A percentile compares a stretch with the other conserved stretches of the same genome.
These are phyloP conservation scores for Saraca asoca DNA, from an alignment of 331 rosid species.

Conservation along the genomic window DNA sequence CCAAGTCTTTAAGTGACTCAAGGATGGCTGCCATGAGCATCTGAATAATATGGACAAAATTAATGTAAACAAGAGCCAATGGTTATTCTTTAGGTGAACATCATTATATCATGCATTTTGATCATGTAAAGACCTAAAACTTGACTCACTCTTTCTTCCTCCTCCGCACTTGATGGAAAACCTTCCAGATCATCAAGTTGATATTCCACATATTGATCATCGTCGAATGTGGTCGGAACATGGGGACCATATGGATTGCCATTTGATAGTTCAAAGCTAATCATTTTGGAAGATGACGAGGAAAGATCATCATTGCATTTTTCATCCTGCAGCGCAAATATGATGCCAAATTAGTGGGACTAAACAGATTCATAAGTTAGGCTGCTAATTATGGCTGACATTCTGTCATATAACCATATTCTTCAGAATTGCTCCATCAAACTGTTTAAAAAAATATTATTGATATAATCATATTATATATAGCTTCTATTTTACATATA, in stretches of 20 bases:
- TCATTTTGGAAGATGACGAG: constrained; percentile 78
- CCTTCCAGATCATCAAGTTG: constrained; percentile 75
- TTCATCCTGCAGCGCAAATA: constrained; percentile 54
- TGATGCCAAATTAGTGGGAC: constrained; percentile 30
- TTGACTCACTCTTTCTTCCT: constrained; percentile 81
- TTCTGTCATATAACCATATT: too few species aligned
- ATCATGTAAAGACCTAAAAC: constrained; percentile 21
- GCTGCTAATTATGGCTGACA: too few species aligned
- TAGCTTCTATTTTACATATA: not conserved
- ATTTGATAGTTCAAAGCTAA: constrained; percentile 83
- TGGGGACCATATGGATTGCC: constrained; percentile 62
- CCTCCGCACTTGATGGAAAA: constrained; percentile 62
- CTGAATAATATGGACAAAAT: constrained; percentile 45
- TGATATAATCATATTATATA: not conserved
- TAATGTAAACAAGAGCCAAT: constrained; percentile 17
- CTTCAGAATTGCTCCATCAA: too few species aligned
- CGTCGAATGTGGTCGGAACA: constrained; percentile 62
- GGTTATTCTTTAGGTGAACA: not conserved
- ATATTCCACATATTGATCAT: constrained; percentile 85
- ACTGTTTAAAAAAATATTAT: not conserved
- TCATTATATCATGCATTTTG: not conserved
- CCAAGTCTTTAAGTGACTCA: constrained; percentile 64
- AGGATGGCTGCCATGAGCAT: constrained; percentile 82
- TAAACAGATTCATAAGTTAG: too few species aligned
- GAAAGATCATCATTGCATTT: constrained; percentile 47